A percentile compares a stretch with the other conserved stretches of the same genome.
These are phyloP conservation scores for Plasmodium malariae DNA, from an alignment of 169 alveolate genomes.

Conservation along the genomic window DNA sequence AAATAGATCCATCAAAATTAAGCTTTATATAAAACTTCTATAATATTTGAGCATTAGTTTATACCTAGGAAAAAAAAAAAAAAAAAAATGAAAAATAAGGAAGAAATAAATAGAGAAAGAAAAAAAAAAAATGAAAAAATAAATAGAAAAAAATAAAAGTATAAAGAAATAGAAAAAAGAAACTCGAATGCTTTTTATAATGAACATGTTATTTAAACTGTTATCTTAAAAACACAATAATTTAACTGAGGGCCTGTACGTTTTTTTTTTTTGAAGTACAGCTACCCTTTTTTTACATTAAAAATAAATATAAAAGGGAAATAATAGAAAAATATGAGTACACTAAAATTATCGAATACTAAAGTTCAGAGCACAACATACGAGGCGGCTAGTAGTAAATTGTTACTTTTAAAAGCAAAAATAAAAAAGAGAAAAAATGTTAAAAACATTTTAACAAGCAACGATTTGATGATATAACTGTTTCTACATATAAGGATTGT, in stretches of 20 bases:
- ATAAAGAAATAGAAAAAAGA: neutral
- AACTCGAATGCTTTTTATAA: neutral
- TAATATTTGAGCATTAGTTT: too few relatives aligned
- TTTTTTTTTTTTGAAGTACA: too few relatives aligned
- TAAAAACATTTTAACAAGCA: neutral
- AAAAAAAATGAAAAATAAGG: slow-evolving; percentile 6
- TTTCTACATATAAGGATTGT: too few relatives aligned
- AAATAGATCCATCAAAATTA: too few relatives aligned
- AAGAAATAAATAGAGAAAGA: neutral
- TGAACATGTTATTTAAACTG: neutral
- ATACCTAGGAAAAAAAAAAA: neutral
- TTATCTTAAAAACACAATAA: too few relatives aligned
- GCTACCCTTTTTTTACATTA: too few relatives aligned
- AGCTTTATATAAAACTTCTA: too few relatives aligned
- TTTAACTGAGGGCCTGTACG: too few relatives aligned
- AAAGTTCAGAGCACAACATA: slow-evolving; percentile 76
- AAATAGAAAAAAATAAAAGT: neutral
- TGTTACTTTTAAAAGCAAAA: slow-evolving; percentile 41
- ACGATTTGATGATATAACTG: too few relatives aligned
- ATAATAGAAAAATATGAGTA: slow-evolving; percentile 26
- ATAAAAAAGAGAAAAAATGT: neutral
- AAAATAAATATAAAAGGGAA: too few relatives aligned
- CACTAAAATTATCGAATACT: slow-evolving; percentile 7
- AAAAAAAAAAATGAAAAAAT: slow-evolving; percentile 2
- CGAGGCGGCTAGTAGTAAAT: slow-evolving; percentile 79